Conservation (phyloP, 225 moss, liverwort and hornwort genomes). For the Anthoceros angustus region DNA sequence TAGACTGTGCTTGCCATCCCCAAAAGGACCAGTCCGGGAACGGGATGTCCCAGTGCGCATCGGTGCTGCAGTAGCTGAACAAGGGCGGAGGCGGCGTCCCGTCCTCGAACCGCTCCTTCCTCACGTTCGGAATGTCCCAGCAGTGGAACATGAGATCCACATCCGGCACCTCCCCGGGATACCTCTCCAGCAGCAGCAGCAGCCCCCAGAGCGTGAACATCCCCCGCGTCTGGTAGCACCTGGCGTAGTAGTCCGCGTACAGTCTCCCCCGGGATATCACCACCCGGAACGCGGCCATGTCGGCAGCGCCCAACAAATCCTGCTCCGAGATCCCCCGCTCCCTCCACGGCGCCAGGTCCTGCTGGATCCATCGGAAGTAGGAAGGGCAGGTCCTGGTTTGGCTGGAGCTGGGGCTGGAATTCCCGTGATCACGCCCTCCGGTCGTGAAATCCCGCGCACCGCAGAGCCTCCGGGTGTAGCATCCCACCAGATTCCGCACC, state of each 20-base stretch:
- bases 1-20: constrained; percentile 17
- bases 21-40: constrained; percentile 41
- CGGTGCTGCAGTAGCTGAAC: constrained; percentile 31
- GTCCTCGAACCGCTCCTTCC: not conserved
- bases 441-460: too few relatives aligned
- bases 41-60: constrained; percentile 23
- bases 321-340: constrained; percentile 14
- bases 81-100: constrained; percentile 2
- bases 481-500: too few relatives aligned
- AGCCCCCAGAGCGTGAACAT: constrained; percentile 34
- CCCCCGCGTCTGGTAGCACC: constrained; percentile 24
- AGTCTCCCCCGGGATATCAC: constrained; percentile 18
- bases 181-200: constrained; percentile 28
- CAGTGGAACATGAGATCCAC: constrained; percentile 35
- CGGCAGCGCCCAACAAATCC: constrained; percentile 14
- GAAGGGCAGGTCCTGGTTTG: constrained; percentile 18
- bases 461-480: too few relatives aligned
- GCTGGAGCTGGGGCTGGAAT: too few relatives aligned
- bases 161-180: constrained; percentile 21
- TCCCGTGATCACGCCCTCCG: too few relatives aligned
- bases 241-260: constrained; percentile 18
- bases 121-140: constrained; percentile 24
- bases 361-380: constrained; percentile 23
- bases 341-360: constrained; percentile 28
- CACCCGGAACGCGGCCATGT: constrained; percentile 19